Evolutionary conservation across 306 rosid species (phyloP), one percentile per base, ranked within the genome.

Genomic region (Spatholobus suberectus): DNA sequence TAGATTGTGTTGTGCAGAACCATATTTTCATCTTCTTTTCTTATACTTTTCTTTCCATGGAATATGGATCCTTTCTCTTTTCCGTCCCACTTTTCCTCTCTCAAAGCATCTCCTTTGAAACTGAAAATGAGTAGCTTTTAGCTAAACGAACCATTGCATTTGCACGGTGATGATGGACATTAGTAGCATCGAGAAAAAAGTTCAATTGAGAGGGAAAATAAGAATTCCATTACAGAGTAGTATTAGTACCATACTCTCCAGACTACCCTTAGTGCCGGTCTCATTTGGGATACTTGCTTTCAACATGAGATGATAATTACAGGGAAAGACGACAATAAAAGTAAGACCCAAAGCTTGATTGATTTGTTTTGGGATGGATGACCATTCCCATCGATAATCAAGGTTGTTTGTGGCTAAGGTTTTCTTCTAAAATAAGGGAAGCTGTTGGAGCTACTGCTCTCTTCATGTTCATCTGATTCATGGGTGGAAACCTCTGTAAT

Each of bases 401-500:
- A 24, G 32, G 32, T n/a, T n/a, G 23, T 21, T 32, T 15, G 24
- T 35, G 3, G 46, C 77, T 78, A 84, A 35, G 89, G 87, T 82
- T 91, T 86, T 79, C 80, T 87, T 85, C 88, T 83, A 24, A 81
- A 62, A 35, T 59, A 74, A 47, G 91, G 90, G 52, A 91, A 80
- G 79, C 80, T 90, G 62, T 86, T 85, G 91, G 92, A 85, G 85
- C 90, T 88, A 83, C 98, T 95, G 79, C 89, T 95, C 70, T 90
- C 98, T 84, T 93, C 97, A 26, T 83, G 89, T 67, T 93, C 97
- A 41, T 93, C 93, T 4, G 82, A 77, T 40, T 89, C 94, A 32
- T 68, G 78, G 17, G 72, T 70, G 49, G 49, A 90, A 79, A 74
- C 81, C 90, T 2, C 97, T 91, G 86, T 55, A 3, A 96, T 83